phyloP scores from a whole-genome alignment of 2,329 filamentous ascomycete species.

The Phaeosphaeriaceae sp. region DNA sequence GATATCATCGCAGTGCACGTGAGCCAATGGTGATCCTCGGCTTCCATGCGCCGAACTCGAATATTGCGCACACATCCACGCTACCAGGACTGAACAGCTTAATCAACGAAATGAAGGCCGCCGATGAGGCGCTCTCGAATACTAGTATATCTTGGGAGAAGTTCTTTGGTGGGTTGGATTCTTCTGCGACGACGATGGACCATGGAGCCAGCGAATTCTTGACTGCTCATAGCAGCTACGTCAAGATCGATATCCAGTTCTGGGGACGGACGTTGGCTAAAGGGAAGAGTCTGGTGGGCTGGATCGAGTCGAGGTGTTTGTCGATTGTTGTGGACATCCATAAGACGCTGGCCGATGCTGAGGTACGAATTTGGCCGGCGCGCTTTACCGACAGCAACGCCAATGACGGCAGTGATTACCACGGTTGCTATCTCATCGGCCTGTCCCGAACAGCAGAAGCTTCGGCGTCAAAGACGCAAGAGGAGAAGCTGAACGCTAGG shows the following conservation, averaged over 20 bases:
- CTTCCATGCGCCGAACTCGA: slow-evolving; percentile 67
- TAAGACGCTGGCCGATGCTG: slow-evolving; percentile 58
- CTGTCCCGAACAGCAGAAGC: slow-evolving; percentile 44
- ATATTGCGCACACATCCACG: slow-evolving; percentile 64
- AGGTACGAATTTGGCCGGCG: slow-evolving; percentile 68
- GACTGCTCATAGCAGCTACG: slow-evolving; percentile 59
- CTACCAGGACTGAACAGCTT: slow-evolving; percentile 61
- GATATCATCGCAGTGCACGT: slow-evolving; percentile 62
- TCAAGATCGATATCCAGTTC: slow-evolving; percentile 69
- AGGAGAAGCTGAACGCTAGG: slow-evolving; percentile 54
- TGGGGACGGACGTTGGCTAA: slow-evolving; percentile 67
- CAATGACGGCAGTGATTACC: slow-evolving; percentile 55
- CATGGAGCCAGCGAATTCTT: slow-evolving; percentile 56
- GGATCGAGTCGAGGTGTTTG: slow-evolving; percentile 68
- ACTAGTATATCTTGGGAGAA: slow-evolving; percentile 35
- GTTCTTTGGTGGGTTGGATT: slow-evolving; percentile 23
- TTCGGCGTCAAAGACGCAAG: slow-evolving; percentile 5
- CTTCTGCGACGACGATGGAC: not conserved
- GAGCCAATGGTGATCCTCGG: slow-evolving; percentile 71
- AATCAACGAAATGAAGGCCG: slow-evolving; percentile 59
- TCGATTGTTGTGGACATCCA: slow-evolving; percentile 66
- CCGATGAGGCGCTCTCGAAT: slow-evolving; percentile 50
- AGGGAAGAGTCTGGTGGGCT: slow-evolving; percentile 65
- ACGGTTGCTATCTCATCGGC: slow-evolving; percentile 69
- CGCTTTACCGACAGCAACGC: slow-evolving; percentile 55